Conservation (phyloP, 805 yeast genomes). For the Torulaspora delbrueckii region DNA sequence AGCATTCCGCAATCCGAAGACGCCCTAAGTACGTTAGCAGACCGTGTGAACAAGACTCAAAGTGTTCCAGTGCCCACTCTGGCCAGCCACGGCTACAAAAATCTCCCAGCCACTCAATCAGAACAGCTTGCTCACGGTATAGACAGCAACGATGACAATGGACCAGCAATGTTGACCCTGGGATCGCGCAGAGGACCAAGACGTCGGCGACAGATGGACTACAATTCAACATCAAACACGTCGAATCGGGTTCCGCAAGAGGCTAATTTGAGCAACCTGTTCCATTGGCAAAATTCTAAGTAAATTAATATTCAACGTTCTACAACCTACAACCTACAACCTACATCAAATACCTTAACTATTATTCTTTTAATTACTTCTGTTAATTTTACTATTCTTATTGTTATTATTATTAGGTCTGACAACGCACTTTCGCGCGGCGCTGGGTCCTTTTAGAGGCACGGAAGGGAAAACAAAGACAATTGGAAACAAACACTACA, state of each 20-base stretch:
- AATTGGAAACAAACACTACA: neutral
- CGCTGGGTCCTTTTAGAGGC: neutral
- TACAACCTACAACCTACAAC: neutral
- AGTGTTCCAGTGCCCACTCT: constrained; percentile 1
- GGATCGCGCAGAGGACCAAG: constrained; percentile 12
- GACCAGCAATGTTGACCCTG: constrained; percentile 4
- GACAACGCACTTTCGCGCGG: no score
- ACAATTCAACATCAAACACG: neutral
- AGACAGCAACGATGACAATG: constrained; percentile 4
- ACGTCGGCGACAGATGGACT: constrained; percentile 6
- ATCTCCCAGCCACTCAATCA: neutral
- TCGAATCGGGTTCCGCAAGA: constrained; percentile 3
- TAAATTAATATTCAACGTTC: neutral
- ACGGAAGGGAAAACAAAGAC: neutral
- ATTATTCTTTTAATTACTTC: neutral
- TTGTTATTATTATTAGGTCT: no score
- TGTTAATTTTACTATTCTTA: neutral
- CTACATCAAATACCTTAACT: neutral
- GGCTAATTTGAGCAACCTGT: constrained; percentile 14
- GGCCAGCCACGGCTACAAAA: neutral
- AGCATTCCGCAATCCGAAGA: constrained; percentile 4
- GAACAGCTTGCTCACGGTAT: neutral
- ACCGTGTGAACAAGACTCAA: neutral
- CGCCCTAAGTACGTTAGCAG: neutral
- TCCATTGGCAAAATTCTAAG: constrained; percentile 22